Conservation (phyloP, 371 early-diverging fungal genomes). For the Apophysomyces variabilis region DNA sequence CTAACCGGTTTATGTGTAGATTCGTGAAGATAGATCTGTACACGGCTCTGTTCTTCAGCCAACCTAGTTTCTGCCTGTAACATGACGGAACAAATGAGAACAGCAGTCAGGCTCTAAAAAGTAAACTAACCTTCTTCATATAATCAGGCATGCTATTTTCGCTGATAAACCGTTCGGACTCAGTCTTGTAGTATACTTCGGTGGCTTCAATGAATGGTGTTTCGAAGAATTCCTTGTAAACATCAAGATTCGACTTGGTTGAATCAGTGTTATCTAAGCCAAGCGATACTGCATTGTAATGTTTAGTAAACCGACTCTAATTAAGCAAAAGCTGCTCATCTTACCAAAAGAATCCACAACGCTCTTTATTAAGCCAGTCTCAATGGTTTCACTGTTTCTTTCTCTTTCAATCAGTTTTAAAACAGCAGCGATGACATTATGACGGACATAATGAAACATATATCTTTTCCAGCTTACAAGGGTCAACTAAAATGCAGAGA, state of each 20-base stretch:
- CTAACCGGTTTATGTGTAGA: constrained; percentile 73
- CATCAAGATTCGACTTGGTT: constrained; percentile 80
- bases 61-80: constrained; percentile 79
- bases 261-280: constrained; percentile 86
- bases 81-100: not conserved
- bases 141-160: constrained; percentile 91
- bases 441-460: constrained; percentile 80
- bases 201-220: constrained; percentile 80
- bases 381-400: constrained; percentile 90
- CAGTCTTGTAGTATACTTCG: constrained; percentile 84
- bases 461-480: constrained; percentile 89
- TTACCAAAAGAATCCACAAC: constrained; percentile 92
- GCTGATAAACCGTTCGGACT: constrained; percentile 83
- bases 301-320: not conserved
- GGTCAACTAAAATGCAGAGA: constrained; percentile 60
- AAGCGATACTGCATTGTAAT: constrained; percentile 63
- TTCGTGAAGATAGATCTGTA: constrained; percentile 85
- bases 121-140: constrained; percentile 76
- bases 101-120: not conserved
- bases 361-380: constrained; percentile 82
- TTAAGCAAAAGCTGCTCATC: not conserved
- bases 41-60: constrained; percentile 88
- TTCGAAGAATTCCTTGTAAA: constrained; percentile 87
- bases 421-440: constrained; percentile 81
- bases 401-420: constrained; percentile 84